These are phyloP conservation scores for Fusarium sp. DNA, from an alignment of 2,329 filamentous ascomycete species.

Conservation along the genomic window DNA sequence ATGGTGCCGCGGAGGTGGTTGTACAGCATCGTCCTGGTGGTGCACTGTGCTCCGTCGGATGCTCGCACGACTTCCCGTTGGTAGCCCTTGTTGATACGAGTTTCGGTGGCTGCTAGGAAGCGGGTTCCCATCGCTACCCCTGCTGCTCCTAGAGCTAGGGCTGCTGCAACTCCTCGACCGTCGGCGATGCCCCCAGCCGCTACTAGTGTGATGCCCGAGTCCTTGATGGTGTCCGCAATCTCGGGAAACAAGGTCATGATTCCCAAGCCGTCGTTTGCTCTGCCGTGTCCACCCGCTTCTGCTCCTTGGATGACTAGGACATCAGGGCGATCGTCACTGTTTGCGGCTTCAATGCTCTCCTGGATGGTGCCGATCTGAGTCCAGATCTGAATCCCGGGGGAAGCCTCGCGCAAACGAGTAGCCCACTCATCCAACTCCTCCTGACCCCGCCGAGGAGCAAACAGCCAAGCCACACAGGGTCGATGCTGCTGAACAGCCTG, in stretches of 20 bases:
- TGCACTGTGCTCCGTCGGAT: conserved; percentile 51
- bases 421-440: conserved; percentile 57
- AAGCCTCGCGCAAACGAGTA: conserved; percentile 51
- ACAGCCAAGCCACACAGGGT: conserved; percentile 59
- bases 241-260: conserved; percentile 63
- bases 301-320: conserved; percentile 63
- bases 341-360: conserved; percentile 57
- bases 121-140: conserved; percentile 72
- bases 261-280: conserved; percentile 55
- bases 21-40: conserved; percentile 56
- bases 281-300: conserved; percentile 65
- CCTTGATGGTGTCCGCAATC: conserved; percentile 52
- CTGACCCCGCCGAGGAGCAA: conserved; percentile 48
- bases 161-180: conserved; percentile 61
- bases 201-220: conserved; percentile 54
- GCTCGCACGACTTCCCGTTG: conserved; percentile 55
- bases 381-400: conserved; percentile 59
- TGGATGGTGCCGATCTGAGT: conserved; percentile 61
- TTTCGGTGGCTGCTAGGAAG: conserved; percentile 63
- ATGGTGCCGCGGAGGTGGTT: conserved; percentile 54
- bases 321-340: conserved; percentile 52
- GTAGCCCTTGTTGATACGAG: conserved; percentile 53
- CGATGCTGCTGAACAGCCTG: conserved; percentile 44
- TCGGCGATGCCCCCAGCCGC: conserved; percentile 66
- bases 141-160: conserved; percentile 60